These are phyloP conservation scores for Suhomyces kilbournensis DNA, from an alignment of 805 yeast genomes.

Conservation along the genomic window DNA sequence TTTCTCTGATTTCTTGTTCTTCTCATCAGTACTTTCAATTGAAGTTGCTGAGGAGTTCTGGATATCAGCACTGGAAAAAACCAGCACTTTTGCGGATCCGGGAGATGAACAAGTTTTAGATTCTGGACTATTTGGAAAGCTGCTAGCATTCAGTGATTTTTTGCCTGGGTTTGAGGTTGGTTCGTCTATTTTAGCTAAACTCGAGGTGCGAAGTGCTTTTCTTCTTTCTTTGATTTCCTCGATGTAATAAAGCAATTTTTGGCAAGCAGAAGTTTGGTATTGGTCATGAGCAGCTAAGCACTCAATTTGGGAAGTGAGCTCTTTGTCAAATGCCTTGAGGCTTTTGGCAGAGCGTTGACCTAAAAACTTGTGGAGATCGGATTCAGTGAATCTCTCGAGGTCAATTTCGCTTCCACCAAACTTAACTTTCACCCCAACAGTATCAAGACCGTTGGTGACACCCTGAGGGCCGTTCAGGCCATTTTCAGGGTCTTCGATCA, in stretches of 20 bases:
- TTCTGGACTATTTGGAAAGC: background rate
- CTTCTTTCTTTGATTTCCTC: background rate
- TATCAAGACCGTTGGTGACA: background rate
- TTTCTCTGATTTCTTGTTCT: background rate
- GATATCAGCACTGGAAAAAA: background rate
- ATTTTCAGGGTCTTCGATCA: background rate
- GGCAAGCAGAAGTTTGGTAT: background rate
- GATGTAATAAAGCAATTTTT: background rate
- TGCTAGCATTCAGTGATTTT: background rate
- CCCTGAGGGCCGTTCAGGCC: background rate
- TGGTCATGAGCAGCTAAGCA: background rate
- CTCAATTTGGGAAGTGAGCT: background rate
- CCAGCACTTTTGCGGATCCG: background rate
- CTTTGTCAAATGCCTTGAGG: background rate
- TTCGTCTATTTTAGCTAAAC: background rate
- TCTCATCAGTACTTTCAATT: background rate
- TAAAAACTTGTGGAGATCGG: background rate
- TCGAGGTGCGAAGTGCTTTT: background rate
- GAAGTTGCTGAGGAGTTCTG: background rate
- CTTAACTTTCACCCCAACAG: background rate
- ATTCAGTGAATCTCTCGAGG: background rate
- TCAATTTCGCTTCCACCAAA: background rate
- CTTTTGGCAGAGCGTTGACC: background rate
- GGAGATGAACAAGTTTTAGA: background rate
- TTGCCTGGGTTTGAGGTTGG: background rate